Evolutionary conservation across 345 rosid species (phyloP).

Genomic region (Angophora floribunda): DNA sequence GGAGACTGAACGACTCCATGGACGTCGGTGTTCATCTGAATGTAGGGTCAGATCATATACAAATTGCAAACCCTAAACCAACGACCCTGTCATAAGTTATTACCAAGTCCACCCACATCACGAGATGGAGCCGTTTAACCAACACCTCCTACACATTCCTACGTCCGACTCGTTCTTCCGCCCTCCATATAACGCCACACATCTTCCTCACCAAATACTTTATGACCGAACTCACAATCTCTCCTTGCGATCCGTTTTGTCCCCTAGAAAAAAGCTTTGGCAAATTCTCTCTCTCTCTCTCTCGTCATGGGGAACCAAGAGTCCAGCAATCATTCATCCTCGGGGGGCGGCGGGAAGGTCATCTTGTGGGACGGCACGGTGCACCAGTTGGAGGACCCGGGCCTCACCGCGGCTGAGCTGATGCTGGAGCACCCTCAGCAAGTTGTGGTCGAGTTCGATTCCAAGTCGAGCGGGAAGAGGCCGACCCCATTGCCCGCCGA

Average conservation of each 20-base stretch:
- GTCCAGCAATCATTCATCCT: slow-evolving; percentile 4
- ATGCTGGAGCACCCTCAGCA: slow-evolving; percentile 74
- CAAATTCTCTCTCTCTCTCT: neutral
- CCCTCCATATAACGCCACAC: neutral
- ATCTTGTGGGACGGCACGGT: slow-evolving; percentile 55
- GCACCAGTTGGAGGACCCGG: slow-evolving; percentile 24
- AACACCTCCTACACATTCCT: slow-evolving; percentile 17
- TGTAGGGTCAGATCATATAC: neutral
- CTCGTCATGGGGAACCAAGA: slow-evolving; percentile 42
- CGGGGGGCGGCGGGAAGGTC: slow-evolving; percentile 31
- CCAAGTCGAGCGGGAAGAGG: slow-evolving; percentile 18
- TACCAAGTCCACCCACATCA: slow-evolving; percentile 26
- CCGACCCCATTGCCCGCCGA: slow-evolving; percentile 70
- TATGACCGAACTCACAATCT: neutral
- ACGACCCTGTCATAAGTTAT: slow-evolving; percentile 16
- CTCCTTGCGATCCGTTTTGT: neutral
- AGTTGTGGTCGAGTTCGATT: slow-evolving; percentile 60
- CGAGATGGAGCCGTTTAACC: slow-evolving; percentile 71
- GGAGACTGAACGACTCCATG: neutral
- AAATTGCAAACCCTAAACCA: neutral
- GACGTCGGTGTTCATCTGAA: neutral
- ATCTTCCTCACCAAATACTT: neutral
- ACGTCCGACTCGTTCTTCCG: neutral
- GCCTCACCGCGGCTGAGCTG: slow-evolving; percentile 62
- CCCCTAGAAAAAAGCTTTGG: neutral